Evolutionary conservation across 371 early-diverging fungal genomes (phyloP).

Genomic region (Syncephalastrum contaminatum): DNA sequence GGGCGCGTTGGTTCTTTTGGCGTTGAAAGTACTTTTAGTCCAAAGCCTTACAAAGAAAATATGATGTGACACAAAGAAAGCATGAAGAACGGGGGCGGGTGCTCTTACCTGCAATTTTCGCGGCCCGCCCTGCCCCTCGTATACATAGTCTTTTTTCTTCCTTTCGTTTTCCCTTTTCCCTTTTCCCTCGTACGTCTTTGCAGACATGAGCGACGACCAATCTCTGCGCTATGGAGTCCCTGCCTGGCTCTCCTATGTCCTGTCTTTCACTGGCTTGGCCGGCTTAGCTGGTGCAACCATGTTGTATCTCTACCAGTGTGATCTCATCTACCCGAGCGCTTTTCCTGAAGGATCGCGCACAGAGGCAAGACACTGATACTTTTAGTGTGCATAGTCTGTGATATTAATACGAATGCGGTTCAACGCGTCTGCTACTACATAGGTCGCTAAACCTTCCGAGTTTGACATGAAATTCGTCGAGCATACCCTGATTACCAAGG

Average conservation of each 20-base stretch:
- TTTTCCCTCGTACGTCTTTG: constrained; percentile 10
- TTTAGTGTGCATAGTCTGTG: not conserved
- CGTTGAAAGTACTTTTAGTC: not conserved
- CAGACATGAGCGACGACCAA: constrained; percentile 10
- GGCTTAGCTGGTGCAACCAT: constrained; percentile 22
- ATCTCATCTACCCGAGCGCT: constrained; percentile 81
- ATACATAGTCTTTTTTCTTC: not conserved
- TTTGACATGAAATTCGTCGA: constrained; percentile 72
- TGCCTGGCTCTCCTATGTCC: constrained; percentile 20
- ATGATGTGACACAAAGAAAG: too few relatives aligned
- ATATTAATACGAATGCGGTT: not conserved
- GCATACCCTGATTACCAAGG: constrained; percentile 75
- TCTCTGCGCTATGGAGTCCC: constrained; percentile 17
- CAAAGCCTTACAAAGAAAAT: too few relatives aligned
- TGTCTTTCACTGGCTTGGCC: constrained; percentile 25
- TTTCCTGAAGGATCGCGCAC: constrained; percentile 81
- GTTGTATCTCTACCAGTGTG: constrained; percentile 59
- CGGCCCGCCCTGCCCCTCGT: not conserved
- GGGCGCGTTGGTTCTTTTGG: constrained; percentile 3
- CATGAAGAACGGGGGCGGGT: too few relatives aligned
- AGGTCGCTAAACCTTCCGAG: constrained; percentile 77
- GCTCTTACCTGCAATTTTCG: too few relatives aligned
- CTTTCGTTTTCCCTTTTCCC: constrained; percentile 1
- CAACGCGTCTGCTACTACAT: not conserved
- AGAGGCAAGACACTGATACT: constrained; percentile 36